Percentiles rank a stretch among this genome's conserved stretches.
Conservation (phyloP, 2,329 filamentous ascomycete genomes). For the Aaosphaeria arxii region DNA sequence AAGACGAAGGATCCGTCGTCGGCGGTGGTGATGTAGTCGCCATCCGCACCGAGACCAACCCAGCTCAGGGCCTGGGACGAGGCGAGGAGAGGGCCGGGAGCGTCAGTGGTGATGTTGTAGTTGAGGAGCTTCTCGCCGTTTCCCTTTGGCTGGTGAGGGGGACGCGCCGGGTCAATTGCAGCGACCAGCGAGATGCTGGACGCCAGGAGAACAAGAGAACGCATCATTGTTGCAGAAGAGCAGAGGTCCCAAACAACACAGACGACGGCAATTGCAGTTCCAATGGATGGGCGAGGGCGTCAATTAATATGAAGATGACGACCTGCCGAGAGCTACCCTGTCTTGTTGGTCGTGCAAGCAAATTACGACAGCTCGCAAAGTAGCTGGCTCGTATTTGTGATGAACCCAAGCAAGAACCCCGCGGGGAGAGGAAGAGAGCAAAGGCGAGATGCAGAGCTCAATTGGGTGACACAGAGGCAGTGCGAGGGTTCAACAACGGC, state of each 20-base stretch:
- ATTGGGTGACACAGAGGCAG: neutral
- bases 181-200: slow-evolving; percentile 23
- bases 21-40: slow-evolving; percentile 57
- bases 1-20: slow-evolving; percentile 56
- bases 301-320: neutral
- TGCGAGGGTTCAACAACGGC: neutral
- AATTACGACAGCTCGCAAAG: neutral
- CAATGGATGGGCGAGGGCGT: neutral
- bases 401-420: neutral
- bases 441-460: neutral
- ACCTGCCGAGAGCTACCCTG: neutral
- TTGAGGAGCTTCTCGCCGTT: slow-evolving; percentile 56
- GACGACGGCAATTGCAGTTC: neutral
- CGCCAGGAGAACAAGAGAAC: slow-evolving; percentile 24
- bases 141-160: slow-evolving; percentile 55
- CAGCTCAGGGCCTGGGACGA: slow-evolving; percentile 51
- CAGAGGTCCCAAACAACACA: neutral
- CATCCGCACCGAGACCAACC: slow-evolving; percentile 59
- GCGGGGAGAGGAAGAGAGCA: neutral
- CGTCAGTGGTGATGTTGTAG: slow-evolving; percentile 59
- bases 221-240: slow-evolving; percentile 16
- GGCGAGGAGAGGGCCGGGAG: slow-evolving; percentile 39
- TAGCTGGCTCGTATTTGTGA: neutral
- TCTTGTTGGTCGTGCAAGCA: neutral
- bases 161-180: slow-evolving; percentile 50